Percentiles rank a stretch among this genome's conserved stretches.
Evolutionary conservation across 768 basidiomycete species (phyloP).

Genomic region (Agaricus subrufescens): DNA sequence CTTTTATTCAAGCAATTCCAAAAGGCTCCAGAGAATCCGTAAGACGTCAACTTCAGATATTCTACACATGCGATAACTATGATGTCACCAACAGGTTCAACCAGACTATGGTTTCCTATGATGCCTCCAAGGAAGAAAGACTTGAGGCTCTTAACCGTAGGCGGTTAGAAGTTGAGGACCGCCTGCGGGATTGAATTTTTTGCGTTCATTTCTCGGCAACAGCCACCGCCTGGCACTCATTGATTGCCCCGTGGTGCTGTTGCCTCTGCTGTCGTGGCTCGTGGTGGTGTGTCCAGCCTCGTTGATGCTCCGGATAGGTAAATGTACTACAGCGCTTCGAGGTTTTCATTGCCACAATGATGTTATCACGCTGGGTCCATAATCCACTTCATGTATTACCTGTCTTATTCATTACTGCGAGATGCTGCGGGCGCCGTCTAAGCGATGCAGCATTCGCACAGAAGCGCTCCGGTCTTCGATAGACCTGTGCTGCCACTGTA

Average conservation of each 20-base stretch:
- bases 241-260: neutral
- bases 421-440: neutral
- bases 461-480: neutral
- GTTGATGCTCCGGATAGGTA: neutral
- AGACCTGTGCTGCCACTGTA: neutral
- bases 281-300: neutral
- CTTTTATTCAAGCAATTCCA: constrained; percentile 92
- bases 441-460: constrained; percentile 5
- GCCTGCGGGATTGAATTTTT: constrained; percentile 43
- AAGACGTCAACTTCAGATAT: constrained; percentile 22
- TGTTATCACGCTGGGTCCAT: neutral
- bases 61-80: neutral
- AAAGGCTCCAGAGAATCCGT: constrained; percentile 96
- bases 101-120: constrained; percentile 72
- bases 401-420: neutral
- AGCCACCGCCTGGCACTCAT: too few relatives aligned
- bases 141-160: constrained; percentile 68
- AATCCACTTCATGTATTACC: neutral
- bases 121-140: constrained; percentile 86
- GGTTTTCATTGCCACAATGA: too few relatives aligned
- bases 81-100: constrained; percentile 59
- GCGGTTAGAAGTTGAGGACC: constrained; percentile 58
- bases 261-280: neutral
- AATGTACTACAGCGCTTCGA: too few relatives aligned
- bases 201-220: neutral